Conservation (phyloP, 225 moss, liverwort and hornwort species). For the Asterella californica region DNA sequence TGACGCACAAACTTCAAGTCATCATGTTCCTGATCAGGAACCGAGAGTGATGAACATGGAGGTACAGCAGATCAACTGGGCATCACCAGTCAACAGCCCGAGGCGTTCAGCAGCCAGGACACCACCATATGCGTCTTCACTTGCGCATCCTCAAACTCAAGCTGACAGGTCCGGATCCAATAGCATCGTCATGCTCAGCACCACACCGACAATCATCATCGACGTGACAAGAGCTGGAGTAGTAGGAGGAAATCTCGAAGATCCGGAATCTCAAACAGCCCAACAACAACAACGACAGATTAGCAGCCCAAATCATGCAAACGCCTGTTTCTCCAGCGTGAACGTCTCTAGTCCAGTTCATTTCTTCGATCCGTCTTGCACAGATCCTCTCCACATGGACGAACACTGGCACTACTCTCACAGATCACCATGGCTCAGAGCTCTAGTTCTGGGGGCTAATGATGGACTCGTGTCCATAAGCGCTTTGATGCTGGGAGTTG, state of each 20-base stretch:
- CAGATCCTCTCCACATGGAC: conserved; percentile 6
- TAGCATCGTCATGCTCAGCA: conserved; percentile 5
- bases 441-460: conserved; percentile 48
- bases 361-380: not conserved
- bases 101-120: not conserved
- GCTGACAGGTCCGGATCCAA: conserved; percentile 5
- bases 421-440: conserved; percentile 51
- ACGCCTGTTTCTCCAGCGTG: not conserved
- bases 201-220: not conserved
- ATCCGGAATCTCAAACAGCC: not conserved
- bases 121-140: not conserved
- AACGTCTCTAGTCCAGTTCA: not conserved
- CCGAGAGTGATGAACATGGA: conserved; percentile 7
- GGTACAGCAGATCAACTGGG: not conserved
- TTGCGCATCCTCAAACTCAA: not conserved
- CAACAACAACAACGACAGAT: not conserved
- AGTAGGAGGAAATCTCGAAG: not conserved
- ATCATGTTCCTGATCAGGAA: not conserved
- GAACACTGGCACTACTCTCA: conserved; percentile 55
- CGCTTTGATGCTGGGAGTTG: conserved; percentile 53
- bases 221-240: not conserved
- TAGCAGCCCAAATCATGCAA: not conserved
- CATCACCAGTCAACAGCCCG: not conserved
- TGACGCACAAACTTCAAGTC: not conserved
- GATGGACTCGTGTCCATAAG: conserved; percentile 49